Evolutionary conservation across 352 stramenopile genomes (phyloP), one percentile per base, ranked within the genome.

Genomic region (Phytophthora idaei): DNA sequence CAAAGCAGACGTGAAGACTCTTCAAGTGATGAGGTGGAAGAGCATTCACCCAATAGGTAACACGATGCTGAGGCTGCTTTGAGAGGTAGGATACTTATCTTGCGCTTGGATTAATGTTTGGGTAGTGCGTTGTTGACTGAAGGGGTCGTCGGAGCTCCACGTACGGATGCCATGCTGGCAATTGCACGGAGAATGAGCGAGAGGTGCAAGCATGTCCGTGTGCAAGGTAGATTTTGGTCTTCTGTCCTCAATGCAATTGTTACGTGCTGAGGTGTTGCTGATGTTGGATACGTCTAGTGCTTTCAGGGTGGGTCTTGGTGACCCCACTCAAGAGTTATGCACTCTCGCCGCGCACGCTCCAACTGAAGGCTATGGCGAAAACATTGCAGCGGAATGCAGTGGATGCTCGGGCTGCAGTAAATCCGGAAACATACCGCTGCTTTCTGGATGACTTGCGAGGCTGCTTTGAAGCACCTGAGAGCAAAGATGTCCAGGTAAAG

Each of bases 381-480:
- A 73, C 69, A 2, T 62, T 87, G 15, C 74, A 85, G 41, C 67
- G 68, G 31, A 85, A 84, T 61, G 69, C 67, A 31, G 52, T 81
- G 15, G 73, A 77, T 61, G 74, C 75, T 41, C 72, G 67, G 34
- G 64, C 63, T 27, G 36, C 62, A 29, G 15, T 56, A 6, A 48
- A 73, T 14, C 39, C 49, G 4, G 50, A 76, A 27, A 64, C 58
- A 9, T 85, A 82, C 27, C 14, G 39, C 4, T 41, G 17, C 7
- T 83, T 85, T 49, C 44, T 87, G 12, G 44, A 52, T 21, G 62
- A 67, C 14, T 27, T 83, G 7, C 46, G 17, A 42, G 21, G 5
- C 14, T 73, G 58, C 25, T 78, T 78, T 55, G 34, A 45, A 46
- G 51, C 41, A 28, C 29, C 54, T 39, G 55, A 68, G 4, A 75